A percentile compares a stretch with the other conserved stretches of the same genome.
These are phyloP conservation scores for Alternaria brassicicola DNA, from an alignment of 2,329 filamentous ascomycete genomes.

Conservation along the genomic window DNA sequence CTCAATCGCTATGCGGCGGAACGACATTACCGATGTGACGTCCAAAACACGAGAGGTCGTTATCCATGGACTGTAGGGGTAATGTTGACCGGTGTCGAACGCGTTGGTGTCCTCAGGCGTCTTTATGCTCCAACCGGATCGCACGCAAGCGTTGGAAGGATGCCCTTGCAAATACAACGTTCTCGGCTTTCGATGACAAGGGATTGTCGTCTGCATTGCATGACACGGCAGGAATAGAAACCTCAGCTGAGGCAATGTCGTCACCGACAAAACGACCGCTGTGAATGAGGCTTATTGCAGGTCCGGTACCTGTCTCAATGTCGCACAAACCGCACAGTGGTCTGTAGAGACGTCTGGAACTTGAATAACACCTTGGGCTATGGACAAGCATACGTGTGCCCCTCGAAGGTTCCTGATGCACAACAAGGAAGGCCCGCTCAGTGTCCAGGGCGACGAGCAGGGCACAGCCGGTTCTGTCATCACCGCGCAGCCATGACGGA, in stretches of 20 bases:
- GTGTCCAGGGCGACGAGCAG: conserved; percentile 19
- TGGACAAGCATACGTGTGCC: conserved; percentile 2
- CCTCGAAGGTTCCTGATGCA: conserved; percentile 17
- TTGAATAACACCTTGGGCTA: conserved; percentile 9
- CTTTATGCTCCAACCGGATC: conserved; percentile 24
- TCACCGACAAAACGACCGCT: conserved; percentile 13
- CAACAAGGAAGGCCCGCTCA: conserved; percentile 22
- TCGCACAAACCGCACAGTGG: conserved; percentile 21
- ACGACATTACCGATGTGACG: conserved; percentile 18
- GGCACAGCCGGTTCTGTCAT: conserved; percentile 29
- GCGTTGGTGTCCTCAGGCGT: conserved; percentile 15
- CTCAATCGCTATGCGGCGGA: conserved; percentile 29
- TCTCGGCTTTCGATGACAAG: conserved; percentile 24
- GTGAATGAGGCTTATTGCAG: conserved; percentile 19
- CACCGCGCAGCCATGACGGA: conserved; percentile 40
- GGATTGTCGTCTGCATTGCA: conserved; percentile 19
- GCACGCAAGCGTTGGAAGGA: conserved; percentile 15
- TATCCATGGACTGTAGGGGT: background rate
- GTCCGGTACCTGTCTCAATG: conserved; percentile 13
- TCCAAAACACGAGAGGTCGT: conserved; percentile 2
- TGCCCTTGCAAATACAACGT: conserved; percentile 18
- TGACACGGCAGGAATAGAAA: conserved; percentile 22
- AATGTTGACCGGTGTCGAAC: conserved; percentile 11
- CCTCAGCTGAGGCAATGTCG: conserved; percentile 24
- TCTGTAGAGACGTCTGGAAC: background rate